Evolutionary conservation across 208 protist species (phyloP), one percentile per base, ranked within the genome.

Genomic region (Phytomonas sp.): DNA sequence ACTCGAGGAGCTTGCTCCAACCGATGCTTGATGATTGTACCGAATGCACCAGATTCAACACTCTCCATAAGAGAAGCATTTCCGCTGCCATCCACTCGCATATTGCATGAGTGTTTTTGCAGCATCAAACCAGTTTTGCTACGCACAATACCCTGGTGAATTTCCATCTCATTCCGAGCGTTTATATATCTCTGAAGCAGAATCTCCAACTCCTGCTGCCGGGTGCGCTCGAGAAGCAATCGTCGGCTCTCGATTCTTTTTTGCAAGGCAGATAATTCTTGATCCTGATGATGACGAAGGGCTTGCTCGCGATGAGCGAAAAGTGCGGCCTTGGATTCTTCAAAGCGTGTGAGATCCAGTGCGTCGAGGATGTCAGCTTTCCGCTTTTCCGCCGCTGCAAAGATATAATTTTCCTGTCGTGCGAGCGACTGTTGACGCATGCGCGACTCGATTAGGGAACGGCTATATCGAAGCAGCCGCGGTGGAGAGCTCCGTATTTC

Each of bases 181-280:
- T 96, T 96, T 59, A 96, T 81, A 81, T 96, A 97, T 20, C 83
- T 78, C 67, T 91, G 88, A 33, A 97, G 81, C 23, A 96, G 78
- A 62, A 91, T 81, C 61, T 96, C 88, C 20, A 96, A 78, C 74
- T 96, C 90, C 51, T 81, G 81, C 81, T 96, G 92, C 17, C 93
- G 85, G 60, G 76, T 67, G 61, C 85, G 77, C 75, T 96, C 88
- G 13, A 96, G 78, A 61, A 90, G 84, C 15, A 87, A 63, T 28
- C 84, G 75, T 23, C 86, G 80, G 68, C 85, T 79, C 69, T 96
- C 83, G 62, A 94, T 79, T 64, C 87, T 91, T 13, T 78, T 78
- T 33, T 78, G 78, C 33, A 97, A 80, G 51, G 90, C 93, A 34
- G 73, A 59, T n/a, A 89, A 80, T 73, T 97, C 93, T 72, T 95